Evolutionary conservation across 202 grass and related monocot species (phyloP).

Genomic region (Miscanthus sacchariflorus): DNA sequence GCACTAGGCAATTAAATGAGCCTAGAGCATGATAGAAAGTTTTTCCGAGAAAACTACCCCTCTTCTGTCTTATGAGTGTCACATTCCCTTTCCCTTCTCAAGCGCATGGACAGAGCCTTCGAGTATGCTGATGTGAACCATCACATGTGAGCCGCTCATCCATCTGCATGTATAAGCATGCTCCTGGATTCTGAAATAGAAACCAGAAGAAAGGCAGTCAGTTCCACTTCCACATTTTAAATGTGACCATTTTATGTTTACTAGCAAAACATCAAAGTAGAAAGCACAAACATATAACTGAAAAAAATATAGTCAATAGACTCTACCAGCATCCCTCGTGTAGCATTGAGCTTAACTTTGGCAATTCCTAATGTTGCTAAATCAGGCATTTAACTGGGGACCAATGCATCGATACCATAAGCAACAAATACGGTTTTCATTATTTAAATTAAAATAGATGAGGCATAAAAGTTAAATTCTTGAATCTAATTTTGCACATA

Average conservation of each 20-base stretch:
- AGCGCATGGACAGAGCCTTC: slow-evolving; percentile 88
- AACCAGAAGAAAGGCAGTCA: slow-evolving; percentile 37
- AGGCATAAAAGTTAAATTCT: not conserved
- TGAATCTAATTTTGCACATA: not conserved
- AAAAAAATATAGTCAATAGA: slow-evolving; percentile 19
- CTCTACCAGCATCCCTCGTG: not conserved
- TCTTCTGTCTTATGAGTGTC: not conserved
- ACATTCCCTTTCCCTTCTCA: slow-evolving; percentile 49
- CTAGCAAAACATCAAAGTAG: not conserved
- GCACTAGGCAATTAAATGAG: slow-evolving; percentile 9
- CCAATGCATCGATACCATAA: slow-evolving; percentile 11
- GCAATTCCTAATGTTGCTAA: not conserved
- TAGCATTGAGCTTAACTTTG: not conserved
- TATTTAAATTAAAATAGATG: not conserved
- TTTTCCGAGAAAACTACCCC: slow-evolving; percentile 39
- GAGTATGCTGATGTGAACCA: slow-evolving; percentile 83
- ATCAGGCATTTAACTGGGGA: slow-evolving; percentile 7
- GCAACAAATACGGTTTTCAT: not conserved
- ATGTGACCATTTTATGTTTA: not conserved
- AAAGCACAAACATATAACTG: not conserved
- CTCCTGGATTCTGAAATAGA: slow-evolving; percentile 85
- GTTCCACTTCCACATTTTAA: not conserved
- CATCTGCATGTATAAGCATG: slow-evolving; percentile 90
- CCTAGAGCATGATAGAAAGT: not conserved
- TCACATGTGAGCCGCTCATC: slow-evolving; percentile 85